Evolutionary conservation across 176 grass and related monocot genomes (phyloP).

Genomic region (Avena atlantica): DNA sequence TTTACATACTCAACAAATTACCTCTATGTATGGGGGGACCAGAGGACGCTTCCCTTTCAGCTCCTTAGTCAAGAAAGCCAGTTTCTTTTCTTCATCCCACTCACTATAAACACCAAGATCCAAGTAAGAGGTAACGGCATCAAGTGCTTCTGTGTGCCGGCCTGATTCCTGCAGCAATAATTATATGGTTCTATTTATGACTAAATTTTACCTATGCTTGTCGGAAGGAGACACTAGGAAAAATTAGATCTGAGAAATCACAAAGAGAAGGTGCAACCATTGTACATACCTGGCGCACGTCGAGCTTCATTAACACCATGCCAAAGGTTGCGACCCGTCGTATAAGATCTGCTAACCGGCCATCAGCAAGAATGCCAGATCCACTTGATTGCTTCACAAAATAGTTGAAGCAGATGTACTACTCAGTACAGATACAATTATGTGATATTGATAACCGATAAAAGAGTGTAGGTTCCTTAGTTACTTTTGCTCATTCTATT

Average conservation of each 20-base stretch:
- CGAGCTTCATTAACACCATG: slow-evolving; percentile 92
- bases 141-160: slow-evolving; percentile 86
- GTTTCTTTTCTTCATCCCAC: slow-evolving; percentile 86
- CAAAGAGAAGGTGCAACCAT: slow-evolving; percentile 3
- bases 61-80: slow-evolving; percentile 85
- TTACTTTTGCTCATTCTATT: slow-evolving; percentile 2
- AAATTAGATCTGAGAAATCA: neutral
- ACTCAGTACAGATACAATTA: slow-evolving; percentile 25
- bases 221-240: neutral
- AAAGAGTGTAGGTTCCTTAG: slow-evolving; percentile 3
- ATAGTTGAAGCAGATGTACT: neutral
- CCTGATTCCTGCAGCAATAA: slow-evolving; percentile 63
- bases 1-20: slow-evolving; percentile 24
- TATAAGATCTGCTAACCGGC: slow-evolving; percentile 91
- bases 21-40: slow-evolving; percentile 74
- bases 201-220: slow-evolving; percentile 20
- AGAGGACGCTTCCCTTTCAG: slow-evolving; percentile 94
- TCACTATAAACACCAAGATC: slow-evolving; percentile 90
- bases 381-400: slow-evolving; percentile 89
- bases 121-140: slow-evolving; percentile 78
- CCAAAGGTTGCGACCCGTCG: slow-evolving; percentile 87
- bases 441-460: neutral
- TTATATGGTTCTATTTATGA: neutral
- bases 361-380: slow-evolving; percentile 75
- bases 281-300: slow-evolving; percentile 73